Evolutionary conservation across 805 yeast species (phyloP).

Genomic region (Candida schatavii): DNA sequence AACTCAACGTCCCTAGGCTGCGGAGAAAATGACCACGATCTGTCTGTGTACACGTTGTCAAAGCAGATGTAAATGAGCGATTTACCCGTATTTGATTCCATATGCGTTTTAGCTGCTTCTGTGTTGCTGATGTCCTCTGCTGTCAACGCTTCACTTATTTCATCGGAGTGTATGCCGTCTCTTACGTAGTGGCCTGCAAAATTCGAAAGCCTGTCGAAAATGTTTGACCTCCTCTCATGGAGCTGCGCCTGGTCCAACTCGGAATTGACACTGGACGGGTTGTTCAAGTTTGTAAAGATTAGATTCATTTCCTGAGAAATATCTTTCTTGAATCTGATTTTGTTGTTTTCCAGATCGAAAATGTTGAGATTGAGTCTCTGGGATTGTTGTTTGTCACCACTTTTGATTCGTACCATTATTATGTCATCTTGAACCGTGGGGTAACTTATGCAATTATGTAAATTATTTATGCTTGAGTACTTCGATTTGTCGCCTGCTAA

Average conservation of each 20-base stretch:
- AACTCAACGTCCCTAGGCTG: constrained; percentile 29
- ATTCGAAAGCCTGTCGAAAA: constrained; percentile 8
- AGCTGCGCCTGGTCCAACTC: constrained; percentile 1
- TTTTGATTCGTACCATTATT: constrained; percentile 27
- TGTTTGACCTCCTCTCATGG: constrained; percentile 6
- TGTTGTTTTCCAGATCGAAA: constrained; percentile 36
- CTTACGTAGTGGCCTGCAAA: constrained; percentile 2
- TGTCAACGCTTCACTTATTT: not conserved
- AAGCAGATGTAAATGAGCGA: constrained; percentile 38
- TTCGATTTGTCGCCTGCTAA: constrained; percentile 26
- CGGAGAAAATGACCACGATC: constrained; percentile 41
- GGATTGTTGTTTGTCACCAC: constrained; percentile 30
- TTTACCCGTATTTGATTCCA: constrained; percentile 20
- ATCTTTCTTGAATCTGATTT: constrained; percentile 30
- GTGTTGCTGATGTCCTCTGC: not conserved
- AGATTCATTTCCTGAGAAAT: constrained; percentile 27
- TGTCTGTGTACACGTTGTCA: constrained; percentile 40
- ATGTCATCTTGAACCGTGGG: constrained; percentile 36
- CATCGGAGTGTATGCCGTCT: not conserved
- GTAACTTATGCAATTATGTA: constrained; percentile 36
- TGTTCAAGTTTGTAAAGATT: constrained; percentile 37
- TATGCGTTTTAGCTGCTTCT: constrained; percentile 12
- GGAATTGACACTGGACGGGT: constrained; percentile 14
- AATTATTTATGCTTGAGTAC: constrained; percentile 27
- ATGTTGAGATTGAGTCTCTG: constrained; percentile 35